Conservation (phyloP, 495 filamentous ascomycete species). For the Talaromyces proteolyticus region DNA sequence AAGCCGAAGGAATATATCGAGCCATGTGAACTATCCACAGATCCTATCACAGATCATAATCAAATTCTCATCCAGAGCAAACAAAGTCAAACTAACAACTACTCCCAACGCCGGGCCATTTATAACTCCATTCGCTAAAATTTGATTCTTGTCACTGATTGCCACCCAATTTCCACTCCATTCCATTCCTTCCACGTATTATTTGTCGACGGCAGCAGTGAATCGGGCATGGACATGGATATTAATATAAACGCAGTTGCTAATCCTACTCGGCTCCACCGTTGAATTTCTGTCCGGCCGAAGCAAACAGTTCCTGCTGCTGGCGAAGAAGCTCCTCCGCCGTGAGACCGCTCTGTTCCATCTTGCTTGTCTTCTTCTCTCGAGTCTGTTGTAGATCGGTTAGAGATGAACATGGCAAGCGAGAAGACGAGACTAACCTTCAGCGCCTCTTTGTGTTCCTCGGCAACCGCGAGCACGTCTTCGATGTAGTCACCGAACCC, state of each 20-base stretch:
- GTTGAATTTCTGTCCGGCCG: conserved; percentile 72
- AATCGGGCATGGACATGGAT: too few relatives aligned
- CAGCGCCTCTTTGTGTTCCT: conserved; percentile 85
- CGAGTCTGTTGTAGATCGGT: conserved; percentile 54
- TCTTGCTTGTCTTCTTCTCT: conserved; percentile 95
- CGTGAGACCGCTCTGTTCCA: conserved; percentile 85
- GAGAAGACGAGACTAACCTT: conserved; percentile 52
- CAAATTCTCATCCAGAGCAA: too few relatives aligned
- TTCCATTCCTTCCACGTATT: too few relatives aligned
- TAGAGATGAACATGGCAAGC: conserved; percentile 1
- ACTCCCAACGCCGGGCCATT: too few relatives aligned
- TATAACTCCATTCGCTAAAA: too few relatives aligned
- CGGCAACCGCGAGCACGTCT: conserved; percentile 79
- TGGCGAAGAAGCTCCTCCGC: conserved; percentile 83
- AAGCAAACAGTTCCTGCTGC: conserved; percentile 86
- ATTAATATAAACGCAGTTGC: not conserved
- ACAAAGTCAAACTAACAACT: too few relatives aligned
- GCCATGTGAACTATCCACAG: too few relatives aligned
- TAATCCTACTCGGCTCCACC: conserved; percentile 32
- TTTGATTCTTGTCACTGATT: too few relatives aligned
- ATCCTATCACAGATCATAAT: too few relatives aligned
- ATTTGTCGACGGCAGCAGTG: conserved; percentile 1
- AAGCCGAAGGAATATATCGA: too few relatives aligned
- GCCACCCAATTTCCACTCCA: too few relatives aligned
- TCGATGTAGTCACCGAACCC: conserved; percentile 88